These are phyloP conservation scores for Phytophthora pluvialis DNA, from an alignment of 352 stramenopile species.

Conservation along the genomic window DNA sequence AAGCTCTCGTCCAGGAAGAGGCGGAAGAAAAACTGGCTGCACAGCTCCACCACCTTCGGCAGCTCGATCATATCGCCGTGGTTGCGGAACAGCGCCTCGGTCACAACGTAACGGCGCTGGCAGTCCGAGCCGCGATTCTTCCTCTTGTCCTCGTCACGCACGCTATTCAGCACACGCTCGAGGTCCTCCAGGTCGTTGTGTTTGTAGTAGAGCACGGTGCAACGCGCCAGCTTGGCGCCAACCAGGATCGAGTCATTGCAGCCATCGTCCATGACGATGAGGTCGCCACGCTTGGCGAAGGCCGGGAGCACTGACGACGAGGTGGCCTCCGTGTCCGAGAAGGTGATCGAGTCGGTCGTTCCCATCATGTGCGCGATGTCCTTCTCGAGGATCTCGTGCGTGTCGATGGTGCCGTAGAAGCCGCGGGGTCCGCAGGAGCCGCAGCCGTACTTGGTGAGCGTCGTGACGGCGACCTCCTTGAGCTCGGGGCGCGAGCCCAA, in stretches of 20 bases:
- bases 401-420: conserved; percentile 98
- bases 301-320: conserved; percentile 95
- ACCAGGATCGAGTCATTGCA: conserved; percentile 95
- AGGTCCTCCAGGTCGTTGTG: conserved; percentile 99
- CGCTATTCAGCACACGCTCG: conserved; percentile 90
- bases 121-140: conserved; percentile 75
- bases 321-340: conserved; percentile 96
- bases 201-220: conserved; percentile 95
- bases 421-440: conserved; percentile 97
- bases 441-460: conserved; percentile 97
- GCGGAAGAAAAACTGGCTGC: conserved; percentile 88
- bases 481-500: conserved; percentile 86
- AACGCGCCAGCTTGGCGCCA: conserved; percentile 94
- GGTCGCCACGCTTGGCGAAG: conserved; percentile 97
- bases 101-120: conserved; percentile 97
- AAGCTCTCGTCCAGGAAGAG: conserved; percentile 91
- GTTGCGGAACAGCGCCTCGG: conserved; percentile 98
- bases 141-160: conserved; percentile 90
- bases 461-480: conserved; percentile 87
- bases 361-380: conserved; percentile 92
- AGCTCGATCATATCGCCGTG: conserved; percentile 95
- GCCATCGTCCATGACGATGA: conserved; percentile 96
- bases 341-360: conserved; percentile 95
- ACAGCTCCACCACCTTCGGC: conserved; percentile 93
- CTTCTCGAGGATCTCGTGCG: conserved; percentile 91